Evolutionary conservation across 306 rosid species (phyloP), one percentile per base, ranked within the genome.

Genomic region (Acmispon strigosus): DNA sequence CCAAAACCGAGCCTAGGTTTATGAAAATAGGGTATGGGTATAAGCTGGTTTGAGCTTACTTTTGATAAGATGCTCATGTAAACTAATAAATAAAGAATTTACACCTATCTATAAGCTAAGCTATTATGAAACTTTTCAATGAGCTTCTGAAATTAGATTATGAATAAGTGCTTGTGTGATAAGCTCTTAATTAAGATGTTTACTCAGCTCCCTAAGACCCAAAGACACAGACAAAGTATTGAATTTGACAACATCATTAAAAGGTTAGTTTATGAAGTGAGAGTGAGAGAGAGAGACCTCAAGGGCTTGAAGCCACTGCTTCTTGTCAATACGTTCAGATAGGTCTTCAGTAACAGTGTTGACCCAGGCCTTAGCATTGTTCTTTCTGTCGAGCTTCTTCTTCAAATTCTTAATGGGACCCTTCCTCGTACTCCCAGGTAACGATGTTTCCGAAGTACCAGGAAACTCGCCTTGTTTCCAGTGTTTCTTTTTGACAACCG

Each of bases 231-330:
- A 45, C 11, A 72, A 62, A 55, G 57, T 10, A 60, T 1, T 22
- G 59, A 57, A 48, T 48, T 72, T 72, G 56, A 72, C 8, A 51
- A 13, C 7, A 49, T 4, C 8, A 32, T 4, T 5, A 78, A 64
- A 34, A 4, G 27, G 37, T 2, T 16, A 59, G 36, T 48, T 58
- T 24, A 27, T 22, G 10, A 8, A 37, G 43, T 37, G 39, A 69
- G 27, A 22, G 27, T 69, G 29, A 8, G 66, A 41, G 72, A 69
- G 42, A 67, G 78, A 45, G 44, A 73, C 99, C 99, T 95, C 78
- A 29, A 95, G 91, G n/a, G 99, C 96, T 80, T 86, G 96, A 70
- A 86, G 80, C 99, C 99, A 95, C n/a, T 86, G 91, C 65, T 91
- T 95, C 44, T 91, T 95, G 13, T 84, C 78, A 56, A 95, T 78